Base-by-base conservation (phyloP, 805 yeast species). In the Metahyphopichia silvanorum region DNA sequence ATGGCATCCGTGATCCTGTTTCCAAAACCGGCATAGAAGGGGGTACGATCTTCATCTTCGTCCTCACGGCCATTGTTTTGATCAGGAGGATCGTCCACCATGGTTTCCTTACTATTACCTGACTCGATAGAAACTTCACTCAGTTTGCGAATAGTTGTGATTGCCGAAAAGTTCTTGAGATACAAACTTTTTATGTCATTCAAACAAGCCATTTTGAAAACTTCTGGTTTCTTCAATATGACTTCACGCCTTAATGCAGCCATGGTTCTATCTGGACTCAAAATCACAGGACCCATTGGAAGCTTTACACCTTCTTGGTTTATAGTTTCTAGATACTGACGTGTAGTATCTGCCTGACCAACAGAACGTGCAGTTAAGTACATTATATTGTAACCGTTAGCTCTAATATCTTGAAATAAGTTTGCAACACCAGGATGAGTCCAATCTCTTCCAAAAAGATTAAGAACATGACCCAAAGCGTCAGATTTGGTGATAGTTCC, bases 401-500 rank as follows among this genome's bases (percentile, higher is more conserved):
- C 63, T 27, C 72, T 53, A 40, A 93, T 93, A 55, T 93, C 98
- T n/a, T 77, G 78, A 53, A 89, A 93, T 35, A 93, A 63, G 49
- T 81, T 80, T 2, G 97, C 96, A 25, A 93, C 98, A 20, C 98
- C 98, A 2, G 79, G 76, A 55, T 93, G 98, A 0, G 98, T 93
- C 98, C 98, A 93, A 63, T 93, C 98, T 46, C 87, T 76, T 4
- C 98, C 98, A 22, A 93, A 67, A 78, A 91, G 79, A 12, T 93
- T 88, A 57, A 93, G 67, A 2, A 93, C 91, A 59, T 93, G 98
- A 3, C 98, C 98, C 49, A 93, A 66, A 0, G 98, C 98, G 63
- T 93, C 98, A 1, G 97, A 88, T 58, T 88, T 89, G 12, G 98
- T 93, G 44, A 93, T 93, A 2, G 98, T 93, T 12, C 98, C 98